Conservation (phyloP, 179 eudicot species). For the Silene vulgaris region DNA sequence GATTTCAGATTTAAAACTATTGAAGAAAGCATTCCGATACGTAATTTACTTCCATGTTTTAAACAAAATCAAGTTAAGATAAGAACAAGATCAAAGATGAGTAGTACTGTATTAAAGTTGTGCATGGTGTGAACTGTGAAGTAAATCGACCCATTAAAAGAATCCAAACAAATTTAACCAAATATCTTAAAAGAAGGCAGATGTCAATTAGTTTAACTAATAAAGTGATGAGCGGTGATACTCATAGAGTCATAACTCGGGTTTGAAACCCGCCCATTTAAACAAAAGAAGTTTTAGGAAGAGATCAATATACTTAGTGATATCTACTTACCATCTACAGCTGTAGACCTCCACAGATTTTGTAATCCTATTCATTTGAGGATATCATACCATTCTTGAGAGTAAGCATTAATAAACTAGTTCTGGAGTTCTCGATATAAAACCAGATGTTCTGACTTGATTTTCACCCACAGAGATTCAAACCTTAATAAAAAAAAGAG, state of each 20-base stretch:
- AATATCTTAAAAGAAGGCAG: constrained; percentile 6
- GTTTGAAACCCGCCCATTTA: neutral
- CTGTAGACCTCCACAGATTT: constrained; percentile 20
- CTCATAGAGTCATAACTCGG: no score
- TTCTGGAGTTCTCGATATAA: constrained; percentile 19
- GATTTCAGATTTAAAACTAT: neutral
- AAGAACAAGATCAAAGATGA: constrained; percentile 20
- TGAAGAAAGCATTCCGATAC: neutral
- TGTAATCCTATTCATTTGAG: constrained; percentile 13
- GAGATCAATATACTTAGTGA: constrained; percentile 7
- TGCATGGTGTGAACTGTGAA: constrained; percentile 5
- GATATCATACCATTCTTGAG: constrained; percentile 19
- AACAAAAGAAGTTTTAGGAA: neutral
- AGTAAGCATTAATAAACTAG: constrained; percentile 8
- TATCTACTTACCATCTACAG: constrained; percentile 15
- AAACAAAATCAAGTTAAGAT: neutral
- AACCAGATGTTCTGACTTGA: neutral
- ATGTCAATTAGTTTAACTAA: neutral
- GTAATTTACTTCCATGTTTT: constrained; percentile 18
- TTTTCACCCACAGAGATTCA: constrained; percentile 12
- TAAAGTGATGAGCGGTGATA: neutral
- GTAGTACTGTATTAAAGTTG: neutral
- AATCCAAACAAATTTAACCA: constrained; percentile 20
- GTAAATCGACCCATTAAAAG: constrained; percentile 14
- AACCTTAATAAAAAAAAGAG: constrained; percentile 1